Conservation (phyloP, 768 basidiomycete species). For the Rhizopogon sp. region DNA sequence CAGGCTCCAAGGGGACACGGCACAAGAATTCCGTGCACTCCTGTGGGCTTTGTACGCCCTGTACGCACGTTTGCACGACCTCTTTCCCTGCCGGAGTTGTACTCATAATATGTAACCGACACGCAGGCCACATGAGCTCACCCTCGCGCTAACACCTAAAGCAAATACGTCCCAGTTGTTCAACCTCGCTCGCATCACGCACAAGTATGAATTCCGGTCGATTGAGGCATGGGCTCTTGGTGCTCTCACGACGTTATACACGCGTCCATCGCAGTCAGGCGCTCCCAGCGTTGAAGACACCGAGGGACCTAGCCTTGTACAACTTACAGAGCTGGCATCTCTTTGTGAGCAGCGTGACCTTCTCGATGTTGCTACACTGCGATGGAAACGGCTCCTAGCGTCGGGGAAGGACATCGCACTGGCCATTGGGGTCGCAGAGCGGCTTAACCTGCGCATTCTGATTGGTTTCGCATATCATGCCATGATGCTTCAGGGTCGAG, state of each 20-base stretch:
- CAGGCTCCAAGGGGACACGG: conserved; percentile 39
- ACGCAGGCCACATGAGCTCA: conserved; percentile 41
- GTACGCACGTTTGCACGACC: conserved; percentile 31
- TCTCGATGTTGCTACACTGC: conserved; percentile 33
- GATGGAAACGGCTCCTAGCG: conserved; percentile 45
- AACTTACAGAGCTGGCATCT: conserved; percentile 48
- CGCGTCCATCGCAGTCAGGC: conserved; percentile 21
- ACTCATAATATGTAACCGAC: not conserved
- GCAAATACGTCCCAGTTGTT: conserved; percentile 41
- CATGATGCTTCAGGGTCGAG: conserved; percentile 47
- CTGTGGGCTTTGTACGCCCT: conserved; percentile 48
- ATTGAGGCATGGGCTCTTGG: conserved; percentile 41
- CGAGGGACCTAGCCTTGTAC: conserved; percentile 35
- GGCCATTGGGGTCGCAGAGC: conserved; percentile 43
- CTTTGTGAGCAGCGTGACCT: conserved; percentile 44
- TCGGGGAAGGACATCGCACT: conserved; percentile 41
- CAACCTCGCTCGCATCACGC: conserved; percentile 42
- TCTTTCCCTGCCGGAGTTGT: not conserved
- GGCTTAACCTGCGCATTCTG: conserved; percentile 39
- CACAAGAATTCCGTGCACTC: conserved; percentile 46
- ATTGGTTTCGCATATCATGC: conserved; percentile 47
- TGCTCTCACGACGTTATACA: conserved; percentile 35
- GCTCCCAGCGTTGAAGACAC: conserved; percentile 22
- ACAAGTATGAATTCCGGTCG: conserved; percentile 42
- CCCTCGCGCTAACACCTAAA: conserved; percentile 35